These are phyloP conservation scores for Cercophora newfieldiana DNA, from an alignment of 495 filamentous ascomycete genomes.

Conservation along the genomic window DNA sequence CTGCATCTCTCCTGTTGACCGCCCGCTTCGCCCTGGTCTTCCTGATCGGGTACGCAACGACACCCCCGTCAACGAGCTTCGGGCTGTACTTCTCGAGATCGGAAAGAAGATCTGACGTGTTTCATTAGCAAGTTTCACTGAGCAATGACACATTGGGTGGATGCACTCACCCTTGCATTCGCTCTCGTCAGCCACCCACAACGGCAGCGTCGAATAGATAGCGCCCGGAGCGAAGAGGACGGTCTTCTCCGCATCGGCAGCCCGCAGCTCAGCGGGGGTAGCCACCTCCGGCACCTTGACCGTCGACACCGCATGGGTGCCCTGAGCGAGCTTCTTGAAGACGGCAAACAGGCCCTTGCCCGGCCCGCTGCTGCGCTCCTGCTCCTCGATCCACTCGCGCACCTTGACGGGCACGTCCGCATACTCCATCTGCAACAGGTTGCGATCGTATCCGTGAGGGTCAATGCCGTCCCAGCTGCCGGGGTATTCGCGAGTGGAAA, in stretches of 20 bases:
- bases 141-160: neutral
- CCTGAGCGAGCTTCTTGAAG: slow-evolving; percentile 20
- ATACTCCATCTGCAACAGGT: slow-evolving; percentile 38
- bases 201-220: slow-evolving; percentile 33
- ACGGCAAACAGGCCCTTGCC: slow-evolving; percentile 36
- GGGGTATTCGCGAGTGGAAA: slow-evolving; percentile 33
- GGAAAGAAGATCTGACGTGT: slow-evolving; percentile 29
- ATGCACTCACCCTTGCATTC: slow-evolving; percentile 31
- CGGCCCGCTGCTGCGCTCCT: slow-evolving; percentile 26
- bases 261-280: slow-evolving; percentile 18
- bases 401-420: slow-evolving; percentile 30
- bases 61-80: slow-evolving; percentile 27
- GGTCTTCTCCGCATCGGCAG: slow-evolving; percentile 27
- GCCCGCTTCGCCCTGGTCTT: slow-evolving; percentile 25
- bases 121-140: neutral
- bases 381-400: slow-evolving; percentile 41
- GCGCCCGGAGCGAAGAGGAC: slow-evolving; percentile 39
- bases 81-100: slow-evolving; percentile 34
- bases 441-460: slow-evolving; percentile 39
- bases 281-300: slow-evolving; percentile 23
- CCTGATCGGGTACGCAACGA: slow-evolving; percentile 34
- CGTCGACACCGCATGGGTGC: slow-evolving; percentile 10
- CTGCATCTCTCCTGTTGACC: slow-evolving; percentile 24
- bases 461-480: slow-evolving; percentile 42
- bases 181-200: slow-evolving; percentile 38